Evolutionary conservation across 1,284 basidiomycete genomes (phyloP), one percentile per base, ranked within the genome.

Genomic region (Pseudozyma flocculosa): DNA sequence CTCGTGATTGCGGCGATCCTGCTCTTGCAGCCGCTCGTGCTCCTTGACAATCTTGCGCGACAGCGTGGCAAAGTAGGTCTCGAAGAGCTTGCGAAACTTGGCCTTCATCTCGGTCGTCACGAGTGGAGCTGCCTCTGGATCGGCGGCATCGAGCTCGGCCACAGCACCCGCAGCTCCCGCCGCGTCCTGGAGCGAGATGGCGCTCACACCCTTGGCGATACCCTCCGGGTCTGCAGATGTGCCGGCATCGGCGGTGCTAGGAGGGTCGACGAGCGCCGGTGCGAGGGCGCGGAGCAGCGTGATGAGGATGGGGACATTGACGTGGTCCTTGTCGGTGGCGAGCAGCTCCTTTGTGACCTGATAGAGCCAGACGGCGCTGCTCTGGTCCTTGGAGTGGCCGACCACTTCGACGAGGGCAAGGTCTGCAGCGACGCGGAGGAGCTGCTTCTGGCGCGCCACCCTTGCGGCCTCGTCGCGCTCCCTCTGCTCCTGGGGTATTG

Each of bases 1-100:
- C 81, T 98, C 94, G 73, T 96, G 93, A 69, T 98, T 98, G 45
- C 88, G 85, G 64, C 88, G 86, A 76, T 98, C 95, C 80, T 96
- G 92, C 61, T 96, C 92, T 85, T 96, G 90, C 39, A 99, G 82
- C 54, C 88, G 87, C 89, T 96, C 73, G 18, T 65, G 62, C 30
- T 60, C 62, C 10, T 61, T 65, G 51, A 90, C 83, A 15, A 97
- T 83, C 70, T 94, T 92, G 80, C 92, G 94, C 70, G 87, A 85
- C 0, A 97, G 88, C 36, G 83, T 89, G 15, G 92, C 89, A 72
- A 93, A 97, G 78, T 97, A 98, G 1, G 87, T 87, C 78, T 90
- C 88, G 68, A 93, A 92, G 83, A 96, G 88, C 66, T 88, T 87
- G 78, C 88, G 89, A 81, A 97, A 94, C 47, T 90, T 86, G 70